phyloP scores from a whole-genome alignment of 2,329 filamentous ascomycete species.

The Coniochaeta hoffmannii region DNA sequence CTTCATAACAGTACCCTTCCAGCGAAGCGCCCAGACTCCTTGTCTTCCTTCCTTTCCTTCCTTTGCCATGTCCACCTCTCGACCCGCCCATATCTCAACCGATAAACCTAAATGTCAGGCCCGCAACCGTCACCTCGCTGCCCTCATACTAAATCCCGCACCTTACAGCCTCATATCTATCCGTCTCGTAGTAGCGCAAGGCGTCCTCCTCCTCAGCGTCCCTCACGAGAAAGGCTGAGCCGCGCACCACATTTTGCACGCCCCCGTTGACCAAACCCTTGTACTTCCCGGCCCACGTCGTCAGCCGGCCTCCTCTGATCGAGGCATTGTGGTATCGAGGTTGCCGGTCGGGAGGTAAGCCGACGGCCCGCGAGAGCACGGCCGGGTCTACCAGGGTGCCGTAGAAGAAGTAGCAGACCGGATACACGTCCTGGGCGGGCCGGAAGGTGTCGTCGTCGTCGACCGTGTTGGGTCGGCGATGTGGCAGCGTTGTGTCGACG shows the following conservation, averaged over 20 bases:
- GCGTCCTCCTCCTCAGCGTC: conserved; percentile 22
- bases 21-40: too few species aligned
- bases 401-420: conserved; percentile 36
- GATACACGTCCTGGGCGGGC: conserved; percentile 11
- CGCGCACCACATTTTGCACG: conserved; percentile 13
- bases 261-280: conserved; percentile 27
- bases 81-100: too few species aligned
- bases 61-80: too few species aligned
- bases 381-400: conserved; percentile 24
- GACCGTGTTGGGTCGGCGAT: conserved; percentile 14
- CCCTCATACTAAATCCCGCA: conserved; percentile 23
- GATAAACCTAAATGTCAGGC: too few species aligned
- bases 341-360: conserved; percentile 12
- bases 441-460: conserved; percentile 9
- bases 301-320: conserved; percentile 21
- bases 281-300: conserved; percentile 30
- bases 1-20: too few species aligned
- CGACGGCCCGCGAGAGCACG: conserved; percentile 20
- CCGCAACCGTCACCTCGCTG: too few species aligned
- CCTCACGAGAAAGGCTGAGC: conserved; percentile 22
- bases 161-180: conserved; percentile 27
- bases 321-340: conserved; percentile 19
- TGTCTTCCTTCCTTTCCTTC: too few species aligned
- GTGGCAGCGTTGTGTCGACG: conserved; percentile 12
- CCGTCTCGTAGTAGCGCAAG: conserved; percentile 27